Conservation (phyloP, 345 rosid genomes). For the Rhizophora apiculata region DNA sequence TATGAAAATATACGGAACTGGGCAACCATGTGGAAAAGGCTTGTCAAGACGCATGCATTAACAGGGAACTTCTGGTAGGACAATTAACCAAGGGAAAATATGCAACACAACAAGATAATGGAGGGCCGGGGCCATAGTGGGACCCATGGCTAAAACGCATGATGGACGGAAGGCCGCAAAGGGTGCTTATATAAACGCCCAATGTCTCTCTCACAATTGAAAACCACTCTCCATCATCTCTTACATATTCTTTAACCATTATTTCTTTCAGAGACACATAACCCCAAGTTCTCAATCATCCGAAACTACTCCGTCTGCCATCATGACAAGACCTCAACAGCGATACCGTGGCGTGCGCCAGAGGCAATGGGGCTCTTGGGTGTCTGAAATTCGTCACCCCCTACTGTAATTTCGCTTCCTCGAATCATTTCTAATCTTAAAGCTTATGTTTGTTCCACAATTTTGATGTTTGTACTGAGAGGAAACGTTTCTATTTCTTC, state of each 20-base stretch:
- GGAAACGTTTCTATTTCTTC: neutral
- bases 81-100: neutral
- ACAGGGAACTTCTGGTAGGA: neutral
- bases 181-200: conserved; percentile 26
- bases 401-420: conserved; percentile 16
- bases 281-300: neutral
- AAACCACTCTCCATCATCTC: neutral
- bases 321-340: conserved; percentile 23
- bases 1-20: too few relatives aligned
- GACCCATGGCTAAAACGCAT: conserved; percentile 1
- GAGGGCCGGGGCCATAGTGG: conserved; percentile 15
- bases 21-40: too few relatives aligned
- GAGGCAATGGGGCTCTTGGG: conserved; percentile 38
- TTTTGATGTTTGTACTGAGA: neutral
- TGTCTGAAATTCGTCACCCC: conserved; percentile 33
- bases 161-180: conserved; percentile 36
- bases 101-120: neutral
- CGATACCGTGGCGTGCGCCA: conserved; percentile 32
- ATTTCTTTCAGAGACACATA: conserved; percentile 28
- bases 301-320: conserved; percentile 15
- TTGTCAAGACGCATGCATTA: neutral
- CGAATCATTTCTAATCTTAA: neutral
- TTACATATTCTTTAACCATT: neutral
- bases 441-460: too few relatives aligned
- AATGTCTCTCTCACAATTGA: neutral